Percentiles rank a stretch among this genome's conserved stretches.
phyloP scores from a whole-genome alignment of 108 stramenopile genomes.

The Skeletonema costatum region DNA sequence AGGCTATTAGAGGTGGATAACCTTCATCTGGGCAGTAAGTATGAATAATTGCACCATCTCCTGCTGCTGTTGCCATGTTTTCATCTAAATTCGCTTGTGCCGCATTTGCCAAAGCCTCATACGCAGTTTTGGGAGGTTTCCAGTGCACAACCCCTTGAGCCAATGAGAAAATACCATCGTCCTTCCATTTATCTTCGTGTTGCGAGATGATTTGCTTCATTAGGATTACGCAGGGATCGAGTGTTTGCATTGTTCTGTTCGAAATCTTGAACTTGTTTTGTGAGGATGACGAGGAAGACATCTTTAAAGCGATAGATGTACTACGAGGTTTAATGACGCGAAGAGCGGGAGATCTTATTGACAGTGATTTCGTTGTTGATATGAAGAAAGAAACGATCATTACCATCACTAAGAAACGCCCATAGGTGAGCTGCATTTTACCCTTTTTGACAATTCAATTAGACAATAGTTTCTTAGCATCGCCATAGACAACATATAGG shows the following conservation, averaged over 20 bases:
- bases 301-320: not conserved
- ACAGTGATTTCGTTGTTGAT: not conserved
- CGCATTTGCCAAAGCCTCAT: conserved; percentile 43
- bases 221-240: conserved; percentile 86
- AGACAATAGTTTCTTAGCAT: too few species aligned
- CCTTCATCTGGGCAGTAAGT: conserved; percentile 87
- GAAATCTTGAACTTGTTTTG: conserved; percentile 7
- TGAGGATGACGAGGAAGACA: not conserved
- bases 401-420: not conserved
- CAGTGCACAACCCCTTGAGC: conserved; percentile 90
- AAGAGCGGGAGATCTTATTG: not conserved
- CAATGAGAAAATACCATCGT: conserved; percentile 74
- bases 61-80: not conserved
- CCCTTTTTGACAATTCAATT: not conserved
- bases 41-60: conserved; percentile 49
- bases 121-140: conserved; percentile 61
- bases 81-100: conserved; percentile 8
- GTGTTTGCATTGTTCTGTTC: conserved; percentile 50
- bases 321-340: not conserved
- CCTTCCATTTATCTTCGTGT: conserved; percentile 65
- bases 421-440: not conserved
- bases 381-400: not conserved
- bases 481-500: too few species aligned
- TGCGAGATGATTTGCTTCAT: conserved; percentile 74
- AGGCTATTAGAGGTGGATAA: conserved; percentile 56